phyloP scores from a whole-genome alignment of 805 yeast genomes.

The Huiozyma sinensis region DNA sequence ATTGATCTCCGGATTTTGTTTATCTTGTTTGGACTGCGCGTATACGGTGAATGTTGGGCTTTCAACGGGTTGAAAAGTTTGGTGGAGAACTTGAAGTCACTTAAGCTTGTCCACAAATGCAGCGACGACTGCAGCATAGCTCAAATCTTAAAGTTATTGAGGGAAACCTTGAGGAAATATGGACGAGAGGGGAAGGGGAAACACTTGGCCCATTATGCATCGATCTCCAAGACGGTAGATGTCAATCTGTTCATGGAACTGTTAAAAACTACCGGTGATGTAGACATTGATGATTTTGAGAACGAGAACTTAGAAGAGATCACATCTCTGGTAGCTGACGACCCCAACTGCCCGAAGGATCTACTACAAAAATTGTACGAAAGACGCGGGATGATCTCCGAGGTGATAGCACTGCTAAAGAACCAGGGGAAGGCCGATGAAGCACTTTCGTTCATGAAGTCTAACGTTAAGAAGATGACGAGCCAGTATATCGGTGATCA shows the following conservation, averaged over 20 bases:
- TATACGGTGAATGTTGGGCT: slow-evolving; percentile 24
- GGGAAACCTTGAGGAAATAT: background rate
- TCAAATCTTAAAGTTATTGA: slow-evolving; percentile 3
- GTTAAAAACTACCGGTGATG: slow-evolving; percentile 1
- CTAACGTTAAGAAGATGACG: slow-evolving; percentile 7
- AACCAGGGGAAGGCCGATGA: slow-evolving; percentile 1
- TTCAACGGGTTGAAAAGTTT: slow-evolving; percentile 19
- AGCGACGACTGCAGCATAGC: slow-evolving; percentile 5
- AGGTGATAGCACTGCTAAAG: slow-evolving; percentile 9
- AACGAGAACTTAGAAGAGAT: slow-evolving; percentile 11
- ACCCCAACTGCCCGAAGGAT: background rate
- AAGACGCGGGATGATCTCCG: slow-evolving; percentile 7
- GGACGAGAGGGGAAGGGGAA: slow-evolving; percentile 1
- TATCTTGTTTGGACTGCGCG: slow-evolving; percentile 15
- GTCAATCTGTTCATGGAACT: slow-evolving; percentile 12
- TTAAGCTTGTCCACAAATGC: slow-evolving; percentile 21
- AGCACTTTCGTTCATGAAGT: slow-evolving; percentile 6
- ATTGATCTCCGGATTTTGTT: slow-evolving; percentile 22
- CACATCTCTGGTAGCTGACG: slow-evolving; percentile 5
- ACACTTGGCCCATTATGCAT: slow-evolving; percentile 7
- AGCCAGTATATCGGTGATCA: slow-evolving; percentile 6
- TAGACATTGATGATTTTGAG: slow-evolving; percentile 11
- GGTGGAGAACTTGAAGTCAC: slow-evolving; percentile 13
- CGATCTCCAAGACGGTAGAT: slow-evolving; percentile 18
- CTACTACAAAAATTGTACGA: slow-evolving; percentile 11